Percentiles rank a stretch among this genome's conserved stretches.
phyloP scores from a whole-genome alignment of 495 filamentous ascomycete genomes.

The Clohesyomyces aquaticus region DNA sequence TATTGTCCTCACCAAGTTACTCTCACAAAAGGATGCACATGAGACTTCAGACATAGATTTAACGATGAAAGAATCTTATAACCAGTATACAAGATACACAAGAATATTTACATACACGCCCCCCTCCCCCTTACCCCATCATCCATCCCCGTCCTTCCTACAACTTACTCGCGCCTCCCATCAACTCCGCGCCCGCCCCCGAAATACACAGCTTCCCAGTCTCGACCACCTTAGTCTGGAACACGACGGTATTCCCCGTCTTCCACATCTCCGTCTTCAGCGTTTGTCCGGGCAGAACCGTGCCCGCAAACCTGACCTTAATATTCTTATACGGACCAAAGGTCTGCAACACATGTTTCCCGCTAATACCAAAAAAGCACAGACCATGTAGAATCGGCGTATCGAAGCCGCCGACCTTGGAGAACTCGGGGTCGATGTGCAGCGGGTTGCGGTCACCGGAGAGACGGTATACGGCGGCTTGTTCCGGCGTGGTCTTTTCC shows the following conservation, averaged over 20 bases:
- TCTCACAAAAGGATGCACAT: too few species aligned
- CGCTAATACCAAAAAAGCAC: slow-evolving; percentile 91
- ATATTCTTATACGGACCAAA: slow-evolving; percentile 89
- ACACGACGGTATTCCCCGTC: slow-evolving; percentile 83
- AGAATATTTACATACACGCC: too few species aligned
- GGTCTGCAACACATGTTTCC: slow-evolving; percentile 83
- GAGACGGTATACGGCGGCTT: slow-evolving; percentile 93
- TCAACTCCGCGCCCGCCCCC: slow-evolving; percentile 83
- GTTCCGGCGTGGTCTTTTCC: slow-evolving; percentile 88
- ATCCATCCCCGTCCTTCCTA: slow-evolving; percentile 38
- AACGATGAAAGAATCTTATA: too few species aligned
- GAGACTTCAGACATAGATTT: too few species aligned
- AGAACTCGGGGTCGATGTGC: slow-evolving; percentile 93
- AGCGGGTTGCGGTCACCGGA: slow-evolving; percentile 93
- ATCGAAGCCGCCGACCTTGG: slow-evolving; percentile 95
- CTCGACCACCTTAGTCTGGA: slow-evolving; percentile 93
- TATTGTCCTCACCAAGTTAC: too few species aligned
- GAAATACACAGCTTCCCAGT: slow-evolving; percentile 92
- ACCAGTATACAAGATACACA: too few species aligned
- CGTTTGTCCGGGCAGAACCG: slow-evolving; percentile 91
- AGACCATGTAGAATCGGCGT: slow-evolving; percentile 92
- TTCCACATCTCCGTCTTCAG: slow-evolving; percentile 98
- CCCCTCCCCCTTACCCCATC: neutral
- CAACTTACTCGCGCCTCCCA: slow-evolving; percentile 61
- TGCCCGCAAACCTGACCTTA: slow-evolving; percentile 94